Evolutionary conservation across 169 alveolate genomes (phyloP).

Genomic region (Plasmodium chabaudi): DNA sequence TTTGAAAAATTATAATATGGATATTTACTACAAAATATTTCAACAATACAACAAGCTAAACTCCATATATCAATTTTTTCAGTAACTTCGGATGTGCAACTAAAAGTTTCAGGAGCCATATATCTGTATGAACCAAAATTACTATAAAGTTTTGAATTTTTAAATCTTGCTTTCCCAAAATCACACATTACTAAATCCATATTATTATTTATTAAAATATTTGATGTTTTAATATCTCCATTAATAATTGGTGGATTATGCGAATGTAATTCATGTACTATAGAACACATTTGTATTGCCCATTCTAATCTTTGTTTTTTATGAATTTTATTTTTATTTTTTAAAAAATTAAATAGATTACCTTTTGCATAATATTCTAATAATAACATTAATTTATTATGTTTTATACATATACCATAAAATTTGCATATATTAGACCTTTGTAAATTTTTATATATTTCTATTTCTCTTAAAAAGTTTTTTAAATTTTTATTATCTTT

Average conservation of each 20-base stretch:
- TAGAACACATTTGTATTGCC: constrained; percentile 43
- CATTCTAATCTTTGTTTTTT: constrained; percentile 65
- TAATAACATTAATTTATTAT: constrained; percentile 55
- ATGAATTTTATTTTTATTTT: constrained; percentile 68
- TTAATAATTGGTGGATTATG: constrained; percentile 73
- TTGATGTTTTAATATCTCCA: constrained; percentile 76
- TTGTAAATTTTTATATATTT: constrained; percentile 73
- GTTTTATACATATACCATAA: constrained; percentile 66
- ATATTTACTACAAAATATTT: constrained; percentile 71
- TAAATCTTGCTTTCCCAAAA: constrained; percentile 75
- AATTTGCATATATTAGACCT: constrained; percentile 52
- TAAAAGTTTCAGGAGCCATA: constrained; percentile 76
- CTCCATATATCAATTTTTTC: constrained; percentile 76
- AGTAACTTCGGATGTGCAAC: constrained; percentile 55
- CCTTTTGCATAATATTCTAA: constrained; percentile 69
- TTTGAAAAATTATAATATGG: constrained; percentile 59
- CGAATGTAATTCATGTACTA: constrained; percentile 58
- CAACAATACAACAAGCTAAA: constrained; percentile 64
- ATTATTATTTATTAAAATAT: constrained; percentile 58
- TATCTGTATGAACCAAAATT: constrained; percentile 75
- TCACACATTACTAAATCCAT: constrained; percentile 75
- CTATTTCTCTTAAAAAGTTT: constrained; percentile 74
- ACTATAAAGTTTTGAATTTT: constrained; percentile 59
- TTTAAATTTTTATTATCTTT: constrained; percentile 63
- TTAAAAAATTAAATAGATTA: constrained; percentile 66